Base-by-base conservation (phyloP, 2,329 filamentous ascomycete genomes). In the Endothia cerciana region DNA sequence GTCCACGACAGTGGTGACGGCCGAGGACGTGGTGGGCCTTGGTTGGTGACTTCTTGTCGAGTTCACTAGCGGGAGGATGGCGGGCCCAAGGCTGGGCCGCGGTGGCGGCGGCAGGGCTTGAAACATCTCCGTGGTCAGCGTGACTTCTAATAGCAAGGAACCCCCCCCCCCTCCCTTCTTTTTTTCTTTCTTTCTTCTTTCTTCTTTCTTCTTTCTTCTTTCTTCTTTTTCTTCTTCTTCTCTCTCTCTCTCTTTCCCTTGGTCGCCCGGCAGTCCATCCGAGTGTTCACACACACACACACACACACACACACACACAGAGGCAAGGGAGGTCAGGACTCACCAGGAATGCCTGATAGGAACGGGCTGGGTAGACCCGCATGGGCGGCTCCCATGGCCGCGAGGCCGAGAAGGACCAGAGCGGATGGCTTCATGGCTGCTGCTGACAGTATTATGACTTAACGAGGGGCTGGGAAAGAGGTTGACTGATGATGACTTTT, bases 1-100 rank as follows among this genome's bases (percentile, higher is more conserved):
- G 55, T 70, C 67, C 69, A 79, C 77, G 60, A 78, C 74, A 7
- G 61, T 47, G 68, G 76, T 79, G 60, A 73, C 69, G 58, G 45
- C n/a, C 33, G 19, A 13, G 47, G 61, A 36, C 33, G 25, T 51
- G 45, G 45, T 45, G 19, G 8, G 6, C 10, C 33, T 36, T 36
- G 33, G 51, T 25, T 36, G 51, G 28, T n/a, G 19, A 28, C 51
- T 28, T 28, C 51, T 25, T 22, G 47, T 28, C 25, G 47, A 51
- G 22, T 3, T 51, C 47, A 11, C n/a, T 25, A 1, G 22, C 22
- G 13, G 47, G 10, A 36, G 5, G 33, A 36, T 36, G 33, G 4
- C 33, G 33, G 33, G 5, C 1, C 33, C 10, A 6, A 1, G 33
- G 10, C 33, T 5, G 5, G 33, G 33, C 10, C 33, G 33, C 10